Evolutionary conservation across 371 early-diverging fungal species (phyloP), one percentile per base, ranked within the genome.

Genomic region (Mucor plumbeus): DNA sequence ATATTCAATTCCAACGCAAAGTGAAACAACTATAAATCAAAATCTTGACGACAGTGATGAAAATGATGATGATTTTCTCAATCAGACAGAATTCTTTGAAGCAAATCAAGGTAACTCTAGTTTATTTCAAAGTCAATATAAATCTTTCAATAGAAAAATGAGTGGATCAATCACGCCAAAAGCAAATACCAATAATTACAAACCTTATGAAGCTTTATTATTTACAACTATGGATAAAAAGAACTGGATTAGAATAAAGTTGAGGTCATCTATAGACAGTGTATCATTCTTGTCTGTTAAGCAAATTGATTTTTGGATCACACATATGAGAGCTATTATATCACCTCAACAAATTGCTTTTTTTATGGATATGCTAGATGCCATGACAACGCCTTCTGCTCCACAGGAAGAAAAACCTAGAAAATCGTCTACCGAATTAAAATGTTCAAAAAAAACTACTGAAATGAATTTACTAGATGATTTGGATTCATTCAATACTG

Each of bases 171-270:
- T 67, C 21, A 77, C 75, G 31, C 77, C 75, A 0, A 71, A 72
- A 13, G 75, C 59, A 13, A 40, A 40, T 6, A 10, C 9, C 14
- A 57, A 34, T 17, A 64, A 0, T 11, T 67, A 35, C 35, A 66
- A 65, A 19, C 71, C 78, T 0, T 84, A 84, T 55, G 77, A 81
- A 59, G 75, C 81, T 1, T 65, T 84, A 4, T 35, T 84, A 11
- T 72, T 84, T 34, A 76, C 81, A 3, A 78, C 78, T 1, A 26
- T 84, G 55, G 75, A 76, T 40, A 72, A 78, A 43, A 72, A 74
- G 7, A 80, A 76, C 19, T 78, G 75, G 75, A 43, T 84, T 1
- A 67, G 80, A 4, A 35, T 84, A 14, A 77, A 75, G 34, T 33
- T 80, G 38, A 68, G 77, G 4, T 74, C 82, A 11, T 73, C 77